Conservation (phyloP, 2,329 filamentous ascomycete genomes). For the Raffaelea ambrosiae region DNA sequence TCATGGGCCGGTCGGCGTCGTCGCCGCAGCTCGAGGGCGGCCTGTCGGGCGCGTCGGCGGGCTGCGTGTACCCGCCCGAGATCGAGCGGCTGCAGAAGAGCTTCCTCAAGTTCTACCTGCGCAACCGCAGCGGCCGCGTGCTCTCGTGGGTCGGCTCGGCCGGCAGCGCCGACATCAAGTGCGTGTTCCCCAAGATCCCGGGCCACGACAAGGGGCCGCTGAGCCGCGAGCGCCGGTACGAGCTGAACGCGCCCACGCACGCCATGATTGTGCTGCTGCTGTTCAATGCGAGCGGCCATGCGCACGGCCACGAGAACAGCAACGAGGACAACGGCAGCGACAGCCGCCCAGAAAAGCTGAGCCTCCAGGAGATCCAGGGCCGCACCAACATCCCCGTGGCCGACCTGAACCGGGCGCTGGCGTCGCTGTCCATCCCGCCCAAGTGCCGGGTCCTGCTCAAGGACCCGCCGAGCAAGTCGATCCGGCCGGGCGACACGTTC, state of each 20-base stretch:
- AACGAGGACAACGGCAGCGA: no score
- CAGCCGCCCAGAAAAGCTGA: no score
- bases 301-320: slow-evolving; percentile 17
- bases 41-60: slow-evolving; percentile 19
- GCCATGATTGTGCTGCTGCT: slow-evolving; percentile 83
- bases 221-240: slow-evolving; percentile 65
- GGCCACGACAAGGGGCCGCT: slow-evolving; percentile 58
- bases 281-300: slow-evolving; percentile 63
- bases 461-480: slow-evolving; percentile 67
- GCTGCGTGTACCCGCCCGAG: slow-evolving; percentile 66
- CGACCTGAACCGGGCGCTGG: slow-evolving; percentile 70
- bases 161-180: slow-evolving; percentile 80
- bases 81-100: slow-evolving; percentile 70
- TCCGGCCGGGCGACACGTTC: slow-evolving; percentile 72
- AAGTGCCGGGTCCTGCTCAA: slow-evolving; percentile 78
- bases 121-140: slow-evolving; percentile 78
- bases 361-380: slow-evolving; percentile 72
- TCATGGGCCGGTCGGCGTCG: slow-evolving; percentile 53
- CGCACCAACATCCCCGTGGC: slow-evolving; percentile 67
- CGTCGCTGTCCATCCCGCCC: slow-evolving; percentile 71
- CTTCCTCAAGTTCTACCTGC: slow-evolving; percentile 82
- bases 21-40: slow-evolving; percentile 37
- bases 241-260: slow-evolving; percentile 86
- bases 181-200: slow-evolving; percentile 62
- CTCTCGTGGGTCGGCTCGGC: slow-evolving; percentile 69